These are phyloP conservation scores for Posidonia oceanica DNA, from an alignment of 116 monocot species.

Conservation along the genomic window DNA sequence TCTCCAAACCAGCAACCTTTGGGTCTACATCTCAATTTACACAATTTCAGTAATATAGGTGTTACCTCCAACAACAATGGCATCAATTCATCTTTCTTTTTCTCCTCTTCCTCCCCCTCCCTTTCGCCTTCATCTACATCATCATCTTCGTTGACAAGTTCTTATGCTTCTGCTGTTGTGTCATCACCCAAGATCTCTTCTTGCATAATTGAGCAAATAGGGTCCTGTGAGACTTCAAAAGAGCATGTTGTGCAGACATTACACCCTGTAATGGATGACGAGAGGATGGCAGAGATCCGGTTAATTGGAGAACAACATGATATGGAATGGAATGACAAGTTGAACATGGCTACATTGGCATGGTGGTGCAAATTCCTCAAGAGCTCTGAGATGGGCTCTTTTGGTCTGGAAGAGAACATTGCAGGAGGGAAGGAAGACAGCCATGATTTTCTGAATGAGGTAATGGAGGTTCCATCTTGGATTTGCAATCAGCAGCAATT, in stretches of 20 bases:
- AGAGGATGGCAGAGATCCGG: constrained; percentile 70
- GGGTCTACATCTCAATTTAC: constrained; percentile 54
- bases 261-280: constrained; percentile 66
- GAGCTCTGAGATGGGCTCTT: not conserved
- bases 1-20: constrained; percentile 36
- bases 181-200: not conserved
- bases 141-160: not conserved
- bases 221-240: not conserved
- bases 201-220: not conserved
- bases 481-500: not conserved
- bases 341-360: constrained; percentile 54
- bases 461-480: not conserved
- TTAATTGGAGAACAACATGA: constrained; percentile 61
- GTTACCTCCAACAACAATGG: constrained; percentile 5
- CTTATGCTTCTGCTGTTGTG: not conserved
- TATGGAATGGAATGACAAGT: constrained; percentile 75
- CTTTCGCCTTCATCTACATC: constrained; percentile 13
- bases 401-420: not conserved
- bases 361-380: constrained; percentile 85
- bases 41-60: constrained; percentile 32
- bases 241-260: constrained; percentile 10
- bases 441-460: not conserved
- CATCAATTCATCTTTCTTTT: constrained; percentile 7
- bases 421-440: not conserved
- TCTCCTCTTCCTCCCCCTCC: constrained; percentile 14